These are phyloP conservation scores for Ceriops tagal DNA, from an alignment of 345 rosid species.

Conservation along the genomic window DNA sequence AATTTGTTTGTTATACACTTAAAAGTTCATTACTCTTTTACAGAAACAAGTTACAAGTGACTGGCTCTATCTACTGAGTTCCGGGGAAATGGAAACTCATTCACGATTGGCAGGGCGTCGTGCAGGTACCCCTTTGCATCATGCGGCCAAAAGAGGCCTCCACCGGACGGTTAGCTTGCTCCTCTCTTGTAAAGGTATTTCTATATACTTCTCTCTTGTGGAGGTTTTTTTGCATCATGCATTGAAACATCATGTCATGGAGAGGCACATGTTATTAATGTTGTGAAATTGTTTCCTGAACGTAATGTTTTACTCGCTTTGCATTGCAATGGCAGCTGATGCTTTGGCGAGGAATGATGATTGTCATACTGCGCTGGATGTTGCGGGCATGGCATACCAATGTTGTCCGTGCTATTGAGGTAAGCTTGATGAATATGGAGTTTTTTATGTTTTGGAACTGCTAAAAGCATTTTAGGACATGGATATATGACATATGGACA, in stretches of 20 bases:
- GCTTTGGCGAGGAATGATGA: constrained; percentile 78
- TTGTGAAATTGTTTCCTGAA: background rate
- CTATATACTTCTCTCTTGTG: background rate
- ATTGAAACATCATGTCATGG: background rate
- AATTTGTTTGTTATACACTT: background rate
- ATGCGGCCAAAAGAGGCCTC: constrained; percentile 91
- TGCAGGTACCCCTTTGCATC: constrained; percentile 91
- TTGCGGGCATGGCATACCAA: constrained; percentile 65
- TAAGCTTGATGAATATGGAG: constrained; percentile 18
- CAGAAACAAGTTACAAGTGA: background rate
- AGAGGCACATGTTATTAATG: background rate
- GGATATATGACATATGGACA: background rate
- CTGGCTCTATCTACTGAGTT: no score
- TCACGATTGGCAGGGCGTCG: constrained; percentile 47
- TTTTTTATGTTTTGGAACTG: constrained; percentile 1
- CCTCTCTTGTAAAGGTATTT: constrained; percentile 58
- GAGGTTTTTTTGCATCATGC: constrained; percentile 1
- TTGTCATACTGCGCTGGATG: constrained; percentile 78
- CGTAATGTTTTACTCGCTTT: constrained; percentile 13
- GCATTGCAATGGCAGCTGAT: constrained; percentile 50
- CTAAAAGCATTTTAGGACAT: background rate
- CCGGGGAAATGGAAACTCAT: background rate
- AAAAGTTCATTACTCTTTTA: background rate
- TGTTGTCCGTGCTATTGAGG: constrained; percentile 86
- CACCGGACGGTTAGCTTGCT: constrained; percentile 68